These are phyloP conservation scores for Colletotrichum phormii DNA, from an alignment of 2,329 filamentous ascomycete species.

Conservation along the genomic window DNA sequence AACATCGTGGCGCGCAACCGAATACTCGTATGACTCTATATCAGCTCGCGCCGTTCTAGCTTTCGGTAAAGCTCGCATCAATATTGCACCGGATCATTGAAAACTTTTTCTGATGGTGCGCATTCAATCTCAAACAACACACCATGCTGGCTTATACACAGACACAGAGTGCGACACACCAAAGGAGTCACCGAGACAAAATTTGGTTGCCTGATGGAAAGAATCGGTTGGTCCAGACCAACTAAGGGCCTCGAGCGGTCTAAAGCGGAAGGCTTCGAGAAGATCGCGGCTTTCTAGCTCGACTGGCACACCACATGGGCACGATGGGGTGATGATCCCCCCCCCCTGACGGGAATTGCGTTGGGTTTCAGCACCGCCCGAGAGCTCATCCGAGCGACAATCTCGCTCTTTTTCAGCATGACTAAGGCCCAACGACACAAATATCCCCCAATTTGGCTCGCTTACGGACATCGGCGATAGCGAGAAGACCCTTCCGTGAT, in stretches of 20 bases:
- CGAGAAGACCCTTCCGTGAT: neutral
- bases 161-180: slow-evolving; percentile 16
- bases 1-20: neutral
- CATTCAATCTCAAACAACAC: neutral
- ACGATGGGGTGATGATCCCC: slow-evolving; percentile 10
- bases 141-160: neutral
- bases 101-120: slow-evolving; percentile 14
- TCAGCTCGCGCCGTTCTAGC: neutral
- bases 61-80: neutral
- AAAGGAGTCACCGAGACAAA: slow-evolving; percentile 32
- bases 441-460: neutral
- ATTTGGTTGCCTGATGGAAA: slow-evolving; percentile 8
- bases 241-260: slow-evolving; percentile 20
- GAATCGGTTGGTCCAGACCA: slow-evolving; percentile 11
- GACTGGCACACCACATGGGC: neutral
- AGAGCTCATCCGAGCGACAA: slow-evolving; percentile 26
- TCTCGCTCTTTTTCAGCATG: neutral
- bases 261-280: slow-evolving; percentile 34
- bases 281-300: slow-evolving; percentile 27
- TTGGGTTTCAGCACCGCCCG: slow-evolving; percentile 32
- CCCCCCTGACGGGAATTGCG: slow-evolving; percentile 3
- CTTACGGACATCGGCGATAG: neutral
- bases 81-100: neutral
- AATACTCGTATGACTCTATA: neutral
- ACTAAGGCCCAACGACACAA: slow-evolving; percentile 9